Evolutionary conservation across 2,329 filamentous ascomycete genomes (phyloP).

Genomic region (Fusarium sp.): DNA sequence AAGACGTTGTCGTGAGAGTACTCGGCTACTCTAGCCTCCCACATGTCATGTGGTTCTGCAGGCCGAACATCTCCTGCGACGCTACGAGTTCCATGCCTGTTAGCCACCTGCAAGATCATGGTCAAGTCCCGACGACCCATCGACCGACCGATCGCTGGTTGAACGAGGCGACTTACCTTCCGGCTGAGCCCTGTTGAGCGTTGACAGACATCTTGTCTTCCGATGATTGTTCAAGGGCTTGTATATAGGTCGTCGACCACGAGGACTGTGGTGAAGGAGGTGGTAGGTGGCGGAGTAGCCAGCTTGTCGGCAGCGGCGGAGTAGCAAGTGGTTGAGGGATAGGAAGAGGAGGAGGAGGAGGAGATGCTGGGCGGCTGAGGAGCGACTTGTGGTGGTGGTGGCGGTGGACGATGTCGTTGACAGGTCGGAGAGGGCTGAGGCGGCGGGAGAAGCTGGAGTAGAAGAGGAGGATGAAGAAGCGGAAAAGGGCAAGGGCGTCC

Average conservation of each 20-base stretch:
- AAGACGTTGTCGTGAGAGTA: slow-evolving; percentile 6
- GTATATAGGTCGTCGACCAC: neutral
- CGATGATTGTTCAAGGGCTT: neutral
- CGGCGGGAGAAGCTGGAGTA: neutral
- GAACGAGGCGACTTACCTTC: slow-evolving; percentile 13
- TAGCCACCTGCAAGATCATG: slow-evolving; percentile 2
- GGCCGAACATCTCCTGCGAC: neutral
- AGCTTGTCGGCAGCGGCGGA: neutral
- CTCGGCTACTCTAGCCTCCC: neutral
- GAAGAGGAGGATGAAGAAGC: neutral
- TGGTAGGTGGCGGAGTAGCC: neutral
- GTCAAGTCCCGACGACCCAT: neutral
- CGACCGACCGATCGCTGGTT: neutral
- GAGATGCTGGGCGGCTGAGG: neutral
- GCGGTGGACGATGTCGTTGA: neutral
- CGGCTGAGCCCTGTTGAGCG: slow-evolving; percentile 19
- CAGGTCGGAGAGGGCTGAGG: neutral
- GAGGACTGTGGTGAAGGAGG: neutral
- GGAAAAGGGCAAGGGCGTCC: neutral
- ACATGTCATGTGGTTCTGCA: slow-evolving; percentile 3
- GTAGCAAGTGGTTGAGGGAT: neutral
- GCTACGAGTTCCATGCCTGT: slow-evolving; percentile 8
- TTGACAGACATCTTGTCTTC: slow-evolving; percentile 14
- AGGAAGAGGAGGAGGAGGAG: neutral
- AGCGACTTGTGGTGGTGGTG: too few relatives aligned